Evolutionary conservation across 768 basidiomycete species (phyloP).

Genomic region (Lentinus tigrinus): DNA sequence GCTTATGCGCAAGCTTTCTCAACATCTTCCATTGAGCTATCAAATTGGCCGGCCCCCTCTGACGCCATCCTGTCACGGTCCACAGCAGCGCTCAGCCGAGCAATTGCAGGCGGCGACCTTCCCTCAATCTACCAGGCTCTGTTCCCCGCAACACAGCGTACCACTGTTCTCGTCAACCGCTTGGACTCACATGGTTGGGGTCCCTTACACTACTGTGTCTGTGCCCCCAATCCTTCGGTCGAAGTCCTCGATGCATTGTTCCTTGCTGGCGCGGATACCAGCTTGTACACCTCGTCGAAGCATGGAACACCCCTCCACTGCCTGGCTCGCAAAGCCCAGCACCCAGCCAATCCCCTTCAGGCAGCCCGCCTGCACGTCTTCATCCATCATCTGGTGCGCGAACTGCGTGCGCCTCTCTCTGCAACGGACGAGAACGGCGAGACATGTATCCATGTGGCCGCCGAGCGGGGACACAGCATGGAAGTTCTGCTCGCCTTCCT

Average conservation of each 20-base stretch:
- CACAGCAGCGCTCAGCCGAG: slow-evolving; percentile 13
- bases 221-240: slow-evolving; percentile 51
- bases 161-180: slow-evolving; percentile 54
- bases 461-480: slow-evolving; percentile 67
- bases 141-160: slow-evolving; percentile 33
- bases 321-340: slow-evolving; percentile 43
- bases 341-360: slow-evolving; percentile 15
- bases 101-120: slow-evolving; percentile 12
- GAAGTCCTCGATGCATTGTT: slow-evolving; percentile 70
- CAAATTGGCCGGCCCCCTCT: slow-evolving; percentile 2
- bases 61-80: slow-evolving; percentile 6
- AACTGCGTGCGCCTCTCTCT: slow-evolving; percentile 67
- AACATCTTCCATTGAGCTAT: slow-evolving; percentile 4
- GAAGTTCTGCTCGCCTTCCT: slow-evolving; percentile 64
- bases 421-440: slow-evolving; percentile 67
- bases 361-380: slow-evolving; percentile 50
- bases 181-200: slow-evolving; percentile 72
- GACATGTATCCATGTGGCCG: slow-evolving; percentile 79
- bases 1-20: slow-evolving; percentile 11
- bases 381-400: slow-evolving; percentile 63
- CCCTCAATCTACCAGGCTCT: slow-evolving; percentile 16
- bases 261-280: slow-evolving; percentile 72
- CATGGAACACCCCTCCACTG: slow-evolving; percentile 70
- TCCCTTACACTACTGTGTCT: slow-evolving; percentile 68
- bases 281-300: slow-evolving; percentile 57